Evolutionary conservation across 1,284 basidiomycete species (phyloP), one percentile per base, ranked within the genome.

Genomic region (Apiotrichum sp.): DNA sequence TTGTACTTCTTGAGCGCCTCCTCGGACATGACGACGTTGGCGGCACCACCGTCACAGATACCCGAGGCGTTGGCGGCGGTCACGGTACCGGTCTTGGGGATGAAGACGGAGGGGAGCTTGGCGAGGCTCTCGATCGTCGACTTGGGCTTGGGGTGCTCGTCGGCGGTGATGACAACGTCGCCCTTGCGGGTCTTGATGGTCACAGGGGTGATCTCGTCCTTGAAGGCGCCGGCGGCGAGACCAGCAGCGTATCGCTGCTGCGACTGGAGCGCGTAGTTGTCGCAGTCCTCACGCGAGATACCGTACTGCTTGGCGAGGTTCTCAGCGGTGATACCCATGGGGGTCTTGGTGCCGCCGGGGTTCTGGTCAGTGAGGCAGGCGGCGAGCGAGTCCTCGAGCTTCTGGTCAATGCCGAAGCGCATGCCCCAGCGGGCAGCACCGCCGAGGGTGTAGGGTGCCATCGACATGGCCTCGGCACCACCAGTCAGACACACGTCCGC

Each of bases 311-410:
- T 68, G 1, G 80, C 80, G 4, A 81, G 65, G 63, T 81, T 81
- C 65, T 81, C 80, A n/a, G 81, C 81, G 1, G 81, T 82, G 63
- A 81, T 67, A 29, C 74, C 79, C 80, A 81, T 81, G 4, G 80
- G 78, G 11, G 78, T 79, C 59, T 70, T 70, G 35, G 60, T 56
- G 11, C 72, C 70, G 31, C 78, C 58, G 34, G 80, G 80, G 38
- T 81, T 79, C 63, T 78, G 77, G 62, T 82, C 81, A 1, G 77
- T 75, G 53, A 82, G 67, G 11, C 79, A 75, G 11, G 78, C 79
- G 5, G 80, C 78, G 29, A 82, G 73, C 49, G 78, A 80, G 65
- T 82, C 81, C 54, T 80, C 80, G n/a, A 82, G 72, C 64, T 80
- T 81, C 55, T 81, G 70, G 65, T 82, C 80, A 22, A 80, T 68